phyloP scores from a whole-genome alignment of 2,329 filamentous ascomycete species.

The Fusarium lyarnte region DNA sequence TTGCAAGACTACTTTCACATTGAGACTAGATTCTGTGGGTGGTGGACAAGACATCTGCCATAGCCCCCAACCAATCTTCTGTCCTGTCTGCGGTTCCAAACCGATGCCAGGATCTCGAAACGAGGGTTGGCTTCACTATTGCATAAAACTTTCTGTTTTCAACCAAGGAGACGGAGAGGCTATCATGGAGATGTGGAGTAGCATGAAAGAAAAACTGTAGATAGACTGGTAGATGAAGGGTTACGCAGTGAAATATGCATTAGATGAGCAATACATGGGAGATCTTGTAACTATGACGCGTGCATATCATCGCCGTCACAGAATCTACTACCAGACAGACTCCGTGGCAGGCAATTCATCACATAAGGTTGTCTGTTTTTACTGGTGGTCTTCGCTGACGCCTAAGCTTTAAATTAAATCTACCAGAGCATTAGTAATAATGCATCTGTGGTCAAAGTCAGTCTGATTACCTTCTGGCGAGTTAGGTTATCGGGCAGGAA shows the following conservation, averaged over 20 bases:
- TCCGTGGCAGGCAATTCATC: too few relatives aligned
- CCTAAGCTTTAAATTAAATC: background rate
- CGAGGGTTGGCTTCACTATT: too few relatives aligned
- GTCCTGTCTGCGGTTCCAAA: background rate
- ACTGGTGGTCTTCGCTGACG: background rate
- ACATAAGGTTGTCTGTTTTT: background rate
- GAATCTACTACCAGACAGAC: background rate
- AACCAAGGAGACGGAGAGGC: too few relatives aligned
- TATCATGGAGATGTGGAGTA: background rate
- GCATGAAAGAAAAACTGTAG: too few relatives aligned
- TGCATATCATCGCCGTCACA: too few relatives aligned
- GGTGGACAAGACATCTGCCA: too few relatives aligned
- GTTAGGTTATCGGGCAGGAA: too few relatives aligned
- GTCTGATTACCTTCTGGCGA: too few relatives aligned
- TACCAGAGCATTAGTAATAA: too few relatives aligned
- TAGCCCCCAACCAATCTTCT: background rate
- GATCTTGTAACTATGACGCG: rapidly evolving
- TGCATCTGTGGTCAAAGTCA: rapidly evolving
- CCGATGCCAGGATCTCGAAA: too few relatives aligned
- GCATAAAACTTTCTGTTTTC: too few relatives aligned
- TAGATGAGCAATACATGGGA: background rate
- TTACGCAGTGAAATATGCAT: background rate
- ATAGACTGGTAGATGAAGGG: background rate
- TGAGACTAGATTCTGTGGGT: background rate
- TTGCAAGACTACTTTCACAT: background rate